Conservation (phyloP, 2,329 filamentous ascomycete species). For the Calonectria pauciramosa region DNA sequence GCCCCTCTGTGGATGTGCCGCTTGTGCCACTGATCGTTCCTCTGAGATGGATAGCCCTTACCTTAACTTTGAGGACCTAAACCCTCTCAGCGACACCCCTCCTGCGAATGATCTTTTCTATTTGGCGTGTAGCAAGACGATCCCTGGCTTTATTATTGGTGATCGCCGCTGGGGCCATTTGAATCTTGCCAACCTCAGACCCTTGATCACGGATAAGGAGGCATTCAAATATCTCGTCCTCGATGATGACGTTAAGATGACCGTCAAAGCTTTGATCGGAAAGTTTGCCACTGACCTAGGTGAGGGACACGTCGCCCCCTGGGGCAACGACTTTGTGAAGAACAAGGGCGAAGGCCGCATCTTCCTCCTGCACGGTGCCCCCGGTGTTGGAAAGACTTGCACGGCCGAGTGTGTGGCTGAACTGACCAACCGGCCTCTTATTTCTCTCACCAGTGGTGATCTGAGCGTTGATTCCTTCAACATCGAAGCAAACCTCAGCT, state of each 20-base stretch:
- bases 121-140: conserved; percentile 57
- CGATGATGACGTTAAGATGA: conserved; percentile 62
- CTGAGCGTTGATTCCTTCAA: conserved; percentile 54
- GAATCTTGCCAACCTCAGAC: conserved; percentile 54
- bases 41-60: conserved; percentile 49
- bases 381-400: conserved; percentile 70
- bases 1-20: conserved; percentile 58
- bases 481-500: conserved; percentile 60
- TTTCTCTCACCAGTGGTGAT: conserved; percentile 65
- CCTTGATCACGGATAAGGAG: conserved; percentile 59
- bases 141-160: conserved; percentile 61
- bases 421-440: conserved; percentile 63
- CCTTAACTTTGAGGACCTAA: conserved; percentile 56
- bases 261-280: conserved; percentile 62
- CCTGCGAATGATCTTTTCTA: conserved; percentile 61
- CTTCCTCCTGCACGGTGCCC: conserved; percentile 65
- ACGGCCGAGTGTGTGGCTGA: conserved; percentile 69
- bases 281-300: conserved; percentile 57
- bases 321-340: conserved; percentile 62
- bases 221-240: conserved; percentile 66
- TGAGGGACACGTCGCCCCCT: conserved; percentile 57
- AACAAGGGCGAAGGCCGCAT: conserved; percentile 66
- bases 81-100: conserved; percentile 52
- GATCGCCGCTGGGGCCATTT: conserved; percentile 62
- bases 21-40: conserved; percentile 47